A percentile compares a stretch with the other conserved stretches of the same genome.
These are phyloP conservation scores for Saccharomyces cerevisiae DNA, from an alignment of 805 yeast species.

Conservation along the genomic window DNA sequence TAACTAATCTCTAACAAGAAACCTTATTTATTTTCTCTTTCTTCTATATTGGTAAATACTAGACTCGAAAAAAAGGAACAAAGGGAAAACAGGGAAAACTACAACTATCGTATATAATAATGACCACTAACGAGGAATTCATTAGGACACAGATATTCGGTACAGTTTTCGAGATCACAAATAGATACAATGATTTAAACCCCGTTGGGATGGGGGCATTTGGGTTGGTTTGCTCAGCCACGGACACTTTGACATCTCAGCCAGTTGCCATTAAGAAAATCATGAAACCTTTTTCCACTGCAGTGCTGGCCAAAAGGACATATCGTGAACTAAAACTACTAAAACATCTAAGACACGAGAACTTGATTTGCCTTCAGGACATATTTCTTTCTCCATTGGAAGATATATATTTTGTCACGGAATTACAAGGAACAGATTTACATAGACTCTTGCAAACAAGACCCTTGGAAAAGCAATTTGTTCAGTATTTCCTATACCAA, in stretches of 20 bases:
- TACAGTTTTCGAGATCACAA: slow-evolving; percentile 88
- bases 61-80: background rate
- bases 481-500: slow-evolving; percentile 93
- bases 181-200: slow-evolving; percentile 79
- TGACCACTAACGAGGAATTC: slow-evolving; percentile 35
- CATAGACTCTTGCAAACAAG: slow-evolving; percentile 85
- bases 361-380: slow-evolving; percentile 85
- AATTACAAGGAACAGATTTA: slow-evolving; percentile 91
- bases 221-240: slow-evolving; percentile 94
- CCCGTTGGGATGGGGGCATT: slow-evolving; percentile 99
- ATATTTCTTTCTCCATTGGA: slow-evolving; percentile 90
- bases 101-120: slow-evolving; percentile 9
- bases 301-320: slow-evolving; percentile 92
- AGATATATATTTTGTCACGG: slow-evolving; percentile 93
- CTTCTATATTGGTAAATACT: background rate
- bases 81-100: background rate
- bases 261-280: slow-evolving; percentile 96
- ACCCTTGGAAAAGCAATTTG: slow-evolving; percentile 92
- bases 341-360: slow-evolving; percentile 91
- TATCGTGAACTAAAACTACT: slow-evolving; percentile 89
- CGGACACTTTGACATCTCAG: slow-evolving; percentile 81
- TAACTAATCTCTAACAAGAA: background rate
- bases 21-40: background rate
- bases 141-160: slow-evolving; percentile 86
- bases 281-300: slow-evolving; percentile 93